Base-by-base conservation (phyloP, 768 basidiomycete genomes). In the Boletellus sp. region DNA sequence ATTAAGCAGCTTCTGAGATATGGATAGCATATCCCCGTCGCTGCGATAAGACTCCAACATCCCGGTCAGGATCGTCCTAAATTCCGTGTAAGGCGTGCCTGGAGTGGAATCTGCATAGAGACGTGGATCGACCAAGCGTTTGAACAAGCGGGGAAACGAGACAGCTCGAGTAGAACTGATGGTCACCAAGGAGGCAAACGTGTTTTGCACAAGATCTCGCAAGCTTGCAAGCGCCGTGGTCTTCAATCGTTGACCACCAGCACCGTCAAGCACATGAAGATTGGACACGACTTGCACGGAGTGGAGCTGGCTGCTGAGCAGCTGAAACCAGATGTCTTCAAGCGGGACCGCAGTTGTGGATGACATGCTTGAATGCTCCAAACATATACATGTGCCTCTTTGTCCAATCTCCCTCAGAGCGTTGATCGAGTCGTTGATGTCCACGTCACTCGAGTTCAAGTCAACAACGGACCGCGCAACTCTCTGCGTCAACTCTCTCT, bases 1-100 rank as follows among this genome's bases (percentile, higher is more conserved):
- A 53, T 87, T 79, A 37, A 94, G 73, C 39, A 98, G 71, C 52
- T 83, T 82, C 54, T 87, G 90, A 20, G 92, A 88, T 59, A 95
- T 93, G 37, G 76, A 69, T 22, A 98, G 73, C 77, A 94, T 82
- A 56, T 97, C 94, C 23, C 89, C 90, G 55, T 99, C 94, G 4
- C 87, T 83, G 34, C 87, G 83, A 70, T 97, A 98, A 2, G 92
- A 87, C 61, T 95, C 93, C 59, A 98, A 70, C 91, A 98, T 99
- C n/a, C 91, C 88, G 1, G 84, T 85, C 26, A 99, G 74, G 52
- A 99, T 94, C 11, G 82, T 79, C 39, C 92, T 79, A 69, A 98
- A 95, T 68, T 98, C 94, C 19, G 85, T 83, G 68, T 97, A 98
- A 23, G 84, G 81, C 12, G 83, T 80, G 31, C 81, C 78, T 20